A percentile compares a stretch with the other conserved stretches of the same genome.
These are phyloP conservation scores for Pseudotsuga menziesii DNA, from an alignment of 75 land plant species.

Conservation along the genomic window DNA sequence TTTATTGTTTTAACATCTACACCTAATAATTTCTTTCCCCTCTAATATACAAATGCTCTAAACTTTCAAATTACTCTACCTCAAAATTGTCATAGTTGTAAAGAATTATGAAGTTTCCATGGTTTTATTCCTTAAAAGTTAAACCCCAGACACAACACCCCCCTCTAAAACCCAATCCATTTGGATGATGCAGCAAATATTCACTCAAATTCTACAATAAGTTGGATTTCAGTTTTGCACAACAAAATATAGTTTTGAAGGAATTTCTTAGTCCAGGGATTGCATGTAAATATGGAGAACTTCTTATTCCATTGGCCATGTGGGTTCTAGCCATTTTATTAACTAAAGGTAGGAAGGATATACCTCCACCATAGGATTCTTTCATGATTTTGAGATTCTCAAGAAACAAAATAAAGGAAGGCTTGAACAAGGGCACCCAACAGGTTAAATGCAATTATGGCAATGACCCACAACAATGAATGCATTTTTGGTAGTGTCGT, in stretches of 20 bases:
- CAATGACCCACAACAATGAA: neutral
- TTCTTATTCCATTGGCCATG: neutral
- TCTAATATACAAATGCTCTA: neutral
- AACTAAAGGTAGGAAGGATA: neutral
- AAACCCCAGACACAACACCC: neutral
- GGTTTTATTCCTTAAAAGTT: neutral
- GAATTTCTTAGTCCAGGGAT: neutral
- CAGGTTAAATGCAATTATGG: neutral
- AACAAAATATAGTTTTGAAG: neutral
- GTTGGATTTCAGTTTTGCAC: neutral
- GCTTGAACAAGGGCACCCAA: neutral
- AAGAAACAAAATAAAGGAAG: neutral
- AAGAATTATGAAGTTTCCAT: neutral
- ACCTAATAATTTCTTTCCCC: constrained; percentile 8
- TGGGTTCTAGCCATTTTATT: neutral
- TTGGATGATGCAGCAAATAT: neutral
- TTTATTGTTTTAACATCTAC: too few relatives aligned
- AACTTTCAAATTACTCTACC: neutral
- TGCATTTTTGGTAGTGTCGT: too few relatives aligned
- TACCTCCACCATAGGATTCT: neutral
- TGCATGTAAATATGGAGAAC: neutral
- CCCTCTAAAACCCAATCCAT: neutral
- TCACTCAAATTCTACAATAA: neutral
- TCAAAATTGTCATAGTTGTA: neutral
- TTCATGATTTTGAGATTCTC: neutral